Conservation (phyloP, 805 yeast genomes). For the Wickerhamiella cacticola region DNA sequence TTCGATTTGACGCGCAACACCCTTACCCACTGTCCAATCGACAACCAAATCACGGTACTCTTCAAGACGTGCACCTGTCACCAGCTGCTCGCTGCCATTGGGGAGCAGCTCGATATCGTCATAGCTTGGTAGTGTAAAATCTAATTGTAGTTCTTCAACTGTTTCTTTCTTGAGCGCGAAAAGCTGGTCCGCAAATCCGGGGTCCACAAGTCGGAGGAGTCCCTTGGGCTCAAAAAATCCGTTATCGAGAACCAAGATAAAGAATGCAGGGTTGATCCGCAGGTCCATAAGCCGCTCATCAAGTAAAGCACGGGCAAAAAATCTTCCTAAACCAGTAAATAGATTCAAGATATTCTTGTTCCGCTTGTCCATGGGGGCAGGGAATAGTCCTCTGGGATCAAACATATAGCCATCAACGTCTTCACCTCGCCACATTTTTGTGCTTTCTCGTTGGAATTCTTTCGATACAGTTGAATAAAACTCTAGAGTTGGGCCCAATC, state of each 20-base stretch:
- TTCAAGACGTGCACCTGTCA: slow-evolving; percentile 44
- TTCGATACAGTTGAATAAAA: slow-evolving; percentile 73
- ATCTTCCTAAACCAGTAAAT: slow-evolving; percentile 63
- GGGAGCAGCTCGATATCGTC: slow-evolving; percentile 45
- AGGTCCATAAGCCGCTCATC: slow-evolving; percentile 86
- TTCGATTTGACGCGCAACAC: slow-evolving; percentile 51
- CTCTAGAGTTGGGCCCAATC: slow-evolving; percentile 91
- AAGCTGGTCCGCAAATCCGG: slow-evolving; percentile 17
- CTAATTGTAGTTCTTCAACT: slow-evolving; percentile 46
- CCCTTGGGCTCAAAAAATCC: slow-evolving; percentile 2
- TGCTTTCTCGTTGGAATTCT: slow-evolving; percentile 48
- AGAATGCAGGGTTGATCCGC: slow-evolving; percentile 58
- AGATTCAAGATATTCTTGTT: slow-evolving; percentile 23
- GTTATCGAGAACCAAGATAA: slow-evolving; percentile 40
- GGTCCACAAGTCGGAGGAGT: slow-evolving; percentile 17
- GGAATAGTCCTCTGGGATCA: slow-evolving; percentile 52
- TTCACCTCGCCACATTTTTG: slow-evolving; percentile 57
- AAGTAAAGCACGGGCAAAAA: slow-evolving; percentile 72
- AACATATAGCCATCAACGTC: slow-evolving; percentile 31
- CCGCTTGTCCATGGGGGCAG: slow-evolving; percentile 40
- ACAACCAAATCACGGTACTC: slow-evolving; percentile 45
- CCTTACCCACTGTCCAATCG: slow-evolving; percentile 48
- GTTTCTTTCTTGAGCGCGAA: slow-evolving; percentile 22
- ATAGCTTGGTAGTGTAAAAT: slow-evolving; percentile 69
- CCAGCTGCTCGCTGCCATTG: slow-evolving; percentile 41